Base-by-base conservation (phyloP, 768 basidiomycete genomes). In the Trametopsis cervina region DNA sequence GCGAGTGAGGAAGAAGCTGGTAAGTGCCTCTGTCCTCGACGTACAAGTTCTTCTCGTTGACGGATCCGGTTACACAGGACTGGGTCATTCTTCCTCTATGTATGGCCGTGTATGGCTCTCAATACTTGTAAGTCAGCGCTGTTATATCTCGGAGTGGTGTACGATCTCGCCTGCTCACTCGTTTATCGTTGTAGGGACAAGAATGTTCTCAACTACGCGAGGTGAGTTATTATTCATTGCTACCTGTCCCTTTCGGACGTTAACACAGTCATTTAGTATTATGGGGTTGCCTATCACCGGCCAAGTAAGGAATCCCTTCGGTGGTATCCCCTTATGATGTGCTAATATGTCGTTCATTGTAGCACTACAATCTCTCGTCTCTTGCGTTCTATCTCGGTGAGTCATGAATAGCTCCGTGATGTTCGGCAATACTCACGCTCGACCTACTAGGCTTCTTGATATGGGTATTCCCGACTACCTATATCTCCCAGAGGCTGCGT, bases 381-480 rank as follows among this genome's bases (percentile, higher is more conserved):
- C 63, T 80, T 54, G 75, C 80, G 1, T 83, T 83, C 65, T 83
- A 82, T 57, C 63, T 81, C 25, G 81, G 80, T 75, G 7, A n/a
- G 40, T 12, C n/a, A n/a, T n/a, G n/a, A n/a, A n/a, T n/a, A n/a
- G n/a, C 20, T 4, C 11, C 20, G 26, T 42, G 24, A 11, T 15
- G 4, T 18, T 40, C 12, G 11, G 22, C n/a, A 12, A 15, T 17
- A n/a, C 0, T 29, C 36, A 23, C 9, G 36, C 11, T 25, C 44
- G 27, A 2, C 25, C 24, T 9, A 3, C 43, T 15, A 79, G 80
- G 78, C 1, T 80, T 74, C 54, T 62, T 83, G 17, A 61, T 75
- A 24, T 82, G 74, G 69, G 80, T 83, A 58, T 81, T 82, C 45
- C 82, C 82, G 2, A 81, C 80, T 0, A 74, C 78, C n/a, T 83